These are phyloP conservation scores for Mycena kentingensis DNA, from an alignment of 768 basidiomycete genomes.

Conservation along the genomic window DNA sequence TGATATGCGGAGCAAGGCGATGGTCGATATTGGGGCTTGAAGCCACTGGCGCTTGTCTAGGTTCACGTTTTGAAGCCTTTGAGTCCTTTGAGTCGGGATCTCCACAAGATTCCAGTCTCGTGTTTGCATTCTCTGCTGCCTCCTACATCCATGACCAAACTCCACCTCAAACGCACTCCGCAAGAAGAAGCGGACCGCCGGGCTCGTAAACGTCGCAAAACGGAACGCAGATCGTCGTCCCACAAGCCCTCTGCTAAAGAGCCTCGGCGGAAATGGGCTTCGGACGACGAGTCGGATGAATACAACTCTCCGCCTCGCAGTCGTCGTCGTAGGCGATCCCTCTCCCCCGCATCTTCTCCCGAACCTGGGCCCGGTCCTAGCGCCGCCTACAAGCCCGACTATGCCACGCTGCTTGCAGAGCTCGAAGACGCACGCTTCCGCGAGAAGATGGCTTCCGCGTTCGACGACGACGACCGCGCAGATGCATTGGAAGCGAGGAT, in stretches of 20 bases:
- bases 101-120: too few species aligned
- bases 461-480: constrained; percentile 72
- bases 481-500: constrained; percentile 63
- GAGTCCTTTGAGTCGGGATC: too few species aligned
- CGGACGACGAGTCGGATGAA: constrained; percentile 46
- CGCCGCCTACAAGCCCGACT: constrained; percentile 39
- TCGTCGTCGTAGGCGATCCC: constrained; percentile 9
- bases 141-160: constrained; percentile 43
- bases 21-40: too few species aligned
- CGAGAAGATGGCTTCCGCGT: constrained; percentile 71
- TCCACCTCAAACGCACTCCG: constrained; percentile 65
- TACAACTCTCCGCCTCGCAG: constrained; percentile 22
- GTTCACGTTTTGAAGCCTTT: too few species aligned
- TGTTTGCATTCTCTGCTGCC: too few species aligned
- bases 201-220: constrained; percentile 39
- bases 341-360: constrained; percentile 23
- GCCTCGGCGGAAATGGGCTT: constrained; percentile 49
- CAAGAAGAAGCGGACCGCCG: constrained; percentile 55
- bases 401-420: constrained; percentile 52
- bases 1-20: too few species aligned
- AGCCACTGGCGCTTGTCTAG: too few species aligned
- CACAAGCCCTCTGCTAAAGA: constrained; percentile 7
- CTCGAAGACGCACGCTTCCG: constrained; percentile 67
- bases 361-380: constrained; percentile 12
- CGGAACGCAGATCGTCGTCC: neutral